phyloP scores from a whole-genome alignment of 768 basidiomycete species.

The Cystofilobasidium capitatum region DNA sequence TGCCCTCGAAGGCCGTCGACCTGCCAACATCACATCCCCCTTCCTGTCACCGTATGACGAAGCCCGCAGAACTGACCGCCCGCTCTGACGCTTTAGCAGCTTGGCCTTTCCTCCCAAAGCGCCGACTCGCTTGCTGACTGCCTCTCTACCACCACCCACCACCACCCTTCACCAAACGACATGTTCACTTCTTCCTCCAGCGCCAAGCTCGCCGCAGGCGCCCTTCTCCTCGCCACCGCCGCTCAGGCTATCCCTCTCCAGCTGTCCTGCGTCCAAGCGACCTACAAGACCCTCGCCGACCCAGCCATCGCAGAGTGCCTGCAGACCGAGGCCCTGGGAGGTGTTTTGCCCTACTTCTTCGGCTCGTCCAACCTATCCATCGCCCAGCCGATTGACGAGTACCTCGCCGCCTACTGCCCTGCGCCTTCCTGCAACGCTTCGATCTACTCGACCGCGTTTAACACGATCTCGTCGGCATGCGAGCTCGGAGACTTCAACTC shows the following conservation, averaged over 20 bases:
- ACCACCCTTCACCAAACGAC: too few relatives aligned
- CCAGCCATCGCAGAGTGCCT: neutral
- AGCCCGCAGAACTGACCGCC: too few relatives aligned
- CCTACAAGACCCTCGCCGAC: neutral
- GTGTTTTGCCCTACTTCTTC: neutral
- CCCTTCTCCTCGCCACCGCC: neutral
- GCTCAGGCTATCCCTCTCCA: neutral
- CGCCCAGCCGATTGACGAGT: neutral
- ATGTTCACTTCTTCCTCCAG: neutral
- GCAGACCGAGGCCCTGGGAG: neutral
- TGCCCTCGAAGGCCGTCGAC: too few relatives aligned
- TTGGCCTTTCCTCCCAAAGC: too few relatives aligned
- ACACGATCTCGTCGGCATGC: neutral
- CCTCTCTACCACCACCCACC: too few relatives aligned
- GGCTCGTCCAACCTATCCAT: neutral
- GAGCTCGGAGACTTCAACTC: neutral
- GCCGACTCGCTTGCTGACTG: too few relatives aligned
- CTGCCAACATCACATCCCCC: too few relatives aligned
- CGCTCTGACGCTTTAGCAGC: too few relatives aligned
- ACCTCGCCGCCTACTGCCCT: conserved; percentile 3
- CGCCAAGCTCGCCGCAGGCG: neutral
- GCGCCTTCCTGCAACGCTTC: neutral
- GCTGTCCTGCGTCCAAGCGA: neutral
- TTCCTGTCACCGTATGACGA: too few relatives aligned
- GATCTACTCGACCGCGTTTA: neutral